These are phyloP conservation scores for Macadamia integrifolia DNA, from an alignment of 164 flowering plant genomes.

Conservation along the genomic window DNA sequence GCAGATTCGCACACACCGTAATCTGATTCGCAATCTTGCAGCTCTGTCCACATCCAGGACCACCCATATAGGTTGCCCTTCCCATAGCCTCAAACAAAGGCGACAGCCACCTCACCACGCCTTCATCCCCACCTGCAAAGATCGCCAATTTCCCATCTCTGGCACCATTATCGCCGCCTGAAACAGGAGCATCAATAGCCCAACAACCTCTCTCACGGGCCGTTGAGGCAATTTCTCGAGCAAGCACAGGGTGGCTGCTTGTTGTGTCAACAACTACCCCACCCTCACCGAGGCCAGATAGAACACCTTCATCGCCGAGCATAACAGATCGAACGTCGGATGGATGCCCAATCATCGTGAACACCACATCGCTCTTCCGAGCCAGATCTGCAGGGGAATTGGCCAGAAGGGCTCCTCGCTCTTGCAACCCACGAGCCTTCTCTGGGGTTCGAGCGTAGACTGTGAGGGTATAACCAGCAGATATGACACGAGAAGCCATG, in stretches of 20 bases:
- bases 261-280: slow-evolving; percentile 64
- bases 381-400: slow-evolving; percentile 44
- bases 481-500: slow-evolving; percentile 60
- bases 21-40: slow-evolving; percentile 80
- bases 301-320: slow-evolving; percentile 20
- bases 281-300: slow-evolving; percentile 26
- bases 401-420: slow-evolving; percentile 50
- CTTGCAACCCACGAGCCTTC: slow-evolving; percentile 41
- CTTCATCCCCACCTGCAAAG: slow-evolving; percentile 26
- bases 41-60: slow-evolving; percentile 62
- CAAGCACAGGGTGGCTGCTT: slow-evolving; percentile 55
- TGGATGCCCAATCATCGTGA: slow-evolving; percentile 83
- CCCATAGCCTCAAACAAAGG: slow-evolving; percentile 50
- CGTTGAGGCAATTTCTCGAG: slow-evolving; percentile 35
- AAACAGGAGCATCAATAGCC: slow-evolving; percentile 74
- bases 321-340: slow-evolving; percentile 54
- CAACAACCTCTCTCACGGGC: slow-evolving; percentile 43
- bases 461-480: slow-evolving; percentile 53
- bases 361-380: slow-evolving; percentile 42
- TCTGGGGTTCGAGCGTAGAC: slow-evolving; percentile 53
- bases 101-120: slow-evolving; percentile 47
- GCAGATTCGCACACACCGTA: slow-evolving; percentile 42
- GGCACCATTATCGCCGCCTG: slow-evolving; percentile 75
- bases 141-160: slow-evolving; percentile 61
- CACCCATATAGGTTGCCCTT: slow-evolving; percentile 34